A percentile compares a stretch with the other conserved stretches of the same genome.
These are phyloP conservation scores for Chamaenerion angustifolium DNA, from an alignment of 345 rosid species.

Conservation along the genomic window DNA sequence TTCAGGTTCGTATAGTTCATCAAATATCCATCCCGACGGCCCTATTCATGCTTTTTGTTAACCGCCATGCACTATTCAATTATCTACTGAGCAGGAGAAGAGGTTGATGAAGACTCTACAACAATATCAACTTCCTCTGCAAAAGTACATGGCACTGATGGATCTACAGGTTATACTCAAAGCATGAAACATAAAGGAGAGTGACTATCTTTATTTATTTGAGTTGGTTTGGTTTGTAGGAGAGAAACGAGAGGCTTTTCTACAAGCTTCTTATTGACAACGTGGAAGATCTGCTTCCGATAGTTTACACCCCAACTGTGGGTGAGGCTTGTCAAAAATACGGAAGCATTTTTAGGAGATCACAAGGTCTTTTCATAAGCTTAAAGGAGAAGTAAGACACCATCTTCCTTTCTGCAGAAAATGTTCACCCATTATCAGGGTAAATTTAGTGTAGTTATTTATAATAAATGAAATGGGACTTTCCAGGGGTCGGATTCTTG, in stretches of 20 bases:
- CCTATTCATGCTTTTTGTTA: no score
- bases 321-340: constrained; percentile 98
- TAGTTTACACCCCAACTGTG: constrained; percentile 84
- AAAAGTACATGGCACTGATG: constrained; percentile 76
- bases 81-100: constrained; percentile 39
- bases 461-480: background rate
- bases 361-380: constrained; percentile 90
- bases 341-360: constrained; percentile 88
- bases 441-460: no score
- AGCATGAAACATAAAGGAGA: background rate
- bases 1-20: constrained; percentile 31
- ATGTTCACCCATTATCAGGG: background rate
- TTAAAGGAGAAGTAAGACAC: constrained; percentile 63
- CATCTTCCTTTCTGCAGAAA: background rate
- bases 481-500: constrained; percentile 65
- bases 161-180: constrained; percentile 47
- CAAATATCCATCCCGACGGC: no score
- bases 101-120: constrained; percentile 48
- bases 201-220: background rate
- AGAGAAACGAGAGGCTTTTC: constrained; percentile 77
- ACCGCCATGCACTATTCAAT: no score
- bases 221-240: constrained; percentile 24
- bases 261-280: constrained; percentile 78
- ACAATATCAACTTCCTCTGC: constrained; percentile 61
- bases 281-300: constrained; percentile 72